Conservation (phyloP, 768 basidiomycete species). For the Suillus alpinus region DNA sequence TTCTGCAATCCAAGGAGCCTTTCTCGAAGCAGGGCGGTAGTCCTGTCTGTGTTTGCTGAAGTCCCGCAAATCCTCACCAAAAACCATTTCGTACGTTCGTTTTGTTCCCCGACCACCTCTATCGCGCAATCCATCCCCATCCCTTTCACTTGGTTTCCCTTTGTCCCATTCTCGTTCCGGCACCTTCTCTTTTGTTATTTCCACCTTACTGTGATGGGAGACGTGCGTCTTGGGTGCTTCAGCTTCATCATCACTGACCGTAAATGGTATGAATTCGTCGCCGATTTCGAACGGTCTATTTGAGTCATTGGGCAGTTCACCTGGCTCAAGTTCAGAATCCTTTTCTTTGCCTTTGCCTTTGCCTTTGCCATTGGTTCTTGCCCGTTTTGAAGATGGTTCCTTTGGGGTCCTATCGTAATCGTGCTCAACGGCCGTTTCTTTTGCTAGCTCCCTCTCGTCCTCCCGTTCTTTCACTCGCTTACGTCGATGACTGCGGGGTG, state of each 20-base stretch:
- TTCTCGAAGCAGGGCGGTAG: slow-evolving; percentile 48
- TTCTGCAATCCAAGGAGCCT: slow-evolving; percentile 64
- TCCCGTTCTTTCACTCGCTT: slow-evolving; percentile 5
- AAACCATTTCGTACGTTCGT: slow-evolving; percentile 43
- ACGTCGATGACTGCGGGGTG: neutral
- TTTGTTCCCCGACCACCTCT: slow-evolving; percentile 29
- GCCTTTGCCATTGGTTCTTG: slow-evolving; percentile 6
- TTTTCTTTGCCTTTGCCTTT: slow-evolving; percentile 22
- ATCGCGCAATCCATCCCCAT: slow-evolving; percentile 22
- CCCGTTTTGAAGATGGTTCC: slow-evolving; percentile 16
- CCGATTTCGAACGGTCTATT: slow-evolving; percentile 19
- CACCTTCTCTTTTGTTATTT: slow-evolving; percentile 18
- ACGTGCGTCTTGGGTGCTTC: slow-evolving; percentile 9
- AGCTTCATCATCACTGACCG: slow-evolving; percentile 15
- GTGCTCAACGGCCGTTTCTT: neutral
- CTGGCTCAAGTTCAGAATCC: slow-evolving; percentile 13
- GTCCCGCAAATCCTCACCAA: slow-evolving; percentile 41
- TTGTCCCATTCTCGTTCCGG: slow-evolving; percentile 40
- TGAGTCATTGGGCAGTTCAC: slow-evolving; percentile 9
- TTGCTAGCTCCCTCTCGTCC: slow-evolving; percentile 3
- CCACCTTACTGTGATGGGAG: slow-evolving; percentile 15
- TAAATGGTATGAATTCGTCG: slow-evolving; percentile 32
- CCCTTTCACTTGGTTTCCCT: slow-evolving; percentile 28
- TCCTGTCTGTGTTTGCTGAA: slow-evolving; percentile 50
- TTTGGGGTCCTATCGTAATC: slow-evolving; percentile 10